These are phyloP conservation scores for Cenchrus fungigraminus DNA, from an alignment of 176 grass and related monocot species.

Conservation along the genomic window DNA sequence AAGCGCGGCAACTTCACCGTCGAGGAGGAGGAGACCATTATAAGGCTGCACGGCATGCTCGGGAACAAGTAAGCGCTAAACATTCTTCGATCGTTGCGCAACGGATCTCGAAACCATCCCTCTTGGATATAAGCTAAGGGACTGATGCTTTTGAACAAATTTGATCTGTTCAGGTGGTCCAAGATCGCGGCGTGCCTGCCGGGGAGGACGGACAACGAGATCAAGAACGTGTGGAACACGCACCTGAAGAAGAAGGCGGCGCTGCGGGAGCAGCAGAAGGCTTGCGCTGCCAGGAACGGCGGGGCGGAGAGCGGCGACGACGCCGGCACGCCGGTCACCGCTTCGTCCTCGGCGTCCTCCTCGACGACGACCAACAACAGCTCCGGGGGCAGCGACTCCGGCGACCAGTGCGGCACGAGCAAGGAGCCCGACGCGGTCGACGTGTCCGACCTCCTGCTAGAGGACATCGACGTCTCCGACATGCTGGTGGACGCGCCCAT, in stretches of 20 bases:
- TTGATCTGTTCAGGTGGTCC: constrained; percentile 61
- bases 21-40: constrained; percentile 81
- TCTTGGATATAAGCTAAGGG: neutral
- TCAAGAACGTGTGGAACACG: constrained; percentile 98
- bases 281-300: neutral
- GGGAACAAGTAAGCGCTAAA: constrained; percentile 74
- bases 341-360: constrained; percentile 45
- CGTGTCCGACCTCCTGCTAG: neutral
- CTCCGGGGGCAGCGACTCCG: constrained; percentile 28
- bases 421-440: constrained; percentile 23
- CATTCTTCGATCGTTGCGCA: too few species aligned
- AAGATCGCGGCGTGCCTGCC: constrained; percentile 81
- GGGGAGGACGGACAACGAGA: constrained; percentile 96
- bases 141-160: neutral
- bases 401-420: constrained; percentile 58
- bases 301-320: neutral
- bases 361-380: constrained; percentile 33
- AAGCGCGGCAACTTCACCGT: constrained; percentile 86
- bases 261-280: constrained; percentile 28
- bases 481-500: constrained; percentile 39
- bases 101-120: neutral
- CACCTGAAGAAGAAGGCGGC: constrained; percentile 81
- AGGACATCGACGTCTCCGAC: constrained; percentile 38
- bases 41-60: constrained; percentile 69
- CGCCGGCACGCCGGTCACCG: neutral